These are phyloP conservation scores for Didymella exigua DNA, from an alignment of 2,329 filamentous ascomycete genomes.

Conservation along the genomic window DNA sequence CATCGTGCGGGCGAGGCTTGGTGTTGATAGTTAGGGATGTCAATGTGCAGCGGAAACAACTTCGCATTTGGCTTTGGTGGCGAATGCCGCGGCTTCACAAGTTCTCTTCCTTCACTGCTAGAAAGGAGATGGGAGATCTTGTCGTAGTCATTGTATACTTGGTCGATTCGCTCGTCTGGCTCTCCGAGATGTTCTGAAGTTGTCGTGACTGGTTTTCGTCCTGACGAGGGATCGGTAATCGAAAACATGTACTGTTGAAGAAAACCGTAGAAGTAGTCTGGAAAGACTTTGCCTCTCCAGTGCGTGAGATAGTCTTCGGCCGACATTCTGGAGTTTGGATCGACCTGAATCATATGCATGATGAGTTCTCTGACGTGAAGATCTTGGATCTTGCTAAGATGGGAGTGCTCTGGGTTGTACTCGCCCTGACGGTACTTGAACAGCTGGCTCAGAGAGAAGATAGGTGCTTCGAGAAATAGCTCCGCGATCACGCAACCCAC, in stretches of 20 bases:
- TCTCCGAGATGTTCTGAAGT: constrained; percentile 76
- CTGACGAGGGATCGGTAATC: constrained; percentile 87
- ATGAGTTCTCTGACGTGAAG: constrained; percentile 86
- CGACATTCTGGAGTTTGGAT: constrained; percentile 88
- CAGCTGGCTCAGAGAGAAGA: constrained; percentile 96
- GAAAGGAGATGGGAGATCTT: constrained; percentile 96
- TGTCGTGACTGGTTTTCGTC: constrained; percentile 72
- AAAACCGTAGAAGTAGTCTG: constrained; percentile 96
- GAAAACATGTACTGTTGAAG: constrained; percentile 97
- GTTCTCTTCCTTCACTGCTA: constrained; percentile 63
- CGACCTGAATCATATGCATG: constrained; percentile 92
- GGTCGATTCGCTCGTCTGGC: constrained; percentile 90
- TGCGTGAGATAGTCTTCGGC: constrained; percentile 93
- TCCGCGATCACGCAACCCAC: constrained; percentile 96
- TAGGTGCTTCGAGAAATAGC: constrained; percentile 89
- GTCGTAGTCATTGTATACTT: constrained; percentile 93
- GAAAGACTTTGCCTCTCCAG: constrained; percentile 90
- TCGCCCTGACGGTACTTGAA: constrained; percentile 93
- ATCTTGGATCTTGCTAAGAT: constrained; percentile 86
- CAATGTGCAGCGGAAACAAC: constrained; percentile 80
- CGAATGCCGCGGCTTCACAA: constrained; percentile 38
- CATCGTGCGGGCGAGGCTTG: constrained; percentile 66
- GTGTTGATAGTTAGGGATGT: constrained; percentile 84
- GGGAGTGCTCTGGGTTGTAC: constrained; percentile 82
- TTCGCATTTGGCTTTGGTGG: constrained; percentile 54